Base-by-base conservation (phyloP, 225 moss, liverwort and hornwort genomes). In the Ulota crispa region DNA sequence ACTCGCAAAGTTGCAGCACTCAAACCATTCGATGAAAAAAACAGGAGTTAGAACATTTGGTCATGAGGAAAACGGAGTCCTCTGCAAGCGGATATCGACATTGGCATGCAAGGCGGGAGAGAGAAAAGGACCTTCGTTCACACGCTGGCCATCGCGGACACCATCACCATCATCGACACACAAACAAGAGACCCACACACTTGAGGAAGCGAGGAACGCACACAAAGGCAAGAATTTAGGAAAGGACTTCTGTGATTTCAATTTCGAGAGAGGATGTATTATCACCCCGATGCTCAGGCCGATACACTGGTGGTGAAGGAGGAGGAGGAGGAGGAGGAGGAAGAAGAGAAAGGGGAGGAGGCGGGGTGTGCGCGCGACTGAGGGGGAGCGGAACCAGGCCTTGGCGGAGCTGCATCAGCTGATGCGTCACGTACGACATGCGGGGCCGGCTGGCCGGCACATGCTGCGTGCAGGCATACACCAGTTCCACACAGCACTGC, bases 361-460 rank as follows among this genome's bases (percentile, higher is more conserved):
- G 73, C 30, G 77, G 84, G 66, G 64, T 72, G 30, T 61, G 82
- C 1, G 76, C 74, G 20, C 85, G 84, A 20, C 64, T 84, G 68
- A 84, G 72, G 43, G 92, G 88, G 36, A 90, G 80, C 53, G 95
- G 90, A 15, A 92, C 80, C 56, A 95, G 81, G 66, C 86, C 93
- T 73, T 87, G 89, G 24, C 86, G 87, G 57, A 95, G 80, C 86
- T 95, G 90, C 88, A 93, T 91, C 81, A 97, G 71, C 90, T 95
- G 95, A 74, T 92, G 94, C 30, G 93, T 88, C 34, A 95, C 96
- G 26, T 97, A 87, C 1, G 95, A 93, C 96, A 97, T 97, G 62
- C 96, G 89, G 43, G 96, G 96, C 72, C 96, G 93, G 89, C 95
- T 93, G 43, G 95, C 93, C 53, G 96, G 96, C 31, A 97, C 95